Evolutionary conservation across 2,329 filamentous ascomycete genomes (phyloP), one percentile per base, ranked within the genome.

Genomic region (Rhynchosporium graminicola): DNA sequence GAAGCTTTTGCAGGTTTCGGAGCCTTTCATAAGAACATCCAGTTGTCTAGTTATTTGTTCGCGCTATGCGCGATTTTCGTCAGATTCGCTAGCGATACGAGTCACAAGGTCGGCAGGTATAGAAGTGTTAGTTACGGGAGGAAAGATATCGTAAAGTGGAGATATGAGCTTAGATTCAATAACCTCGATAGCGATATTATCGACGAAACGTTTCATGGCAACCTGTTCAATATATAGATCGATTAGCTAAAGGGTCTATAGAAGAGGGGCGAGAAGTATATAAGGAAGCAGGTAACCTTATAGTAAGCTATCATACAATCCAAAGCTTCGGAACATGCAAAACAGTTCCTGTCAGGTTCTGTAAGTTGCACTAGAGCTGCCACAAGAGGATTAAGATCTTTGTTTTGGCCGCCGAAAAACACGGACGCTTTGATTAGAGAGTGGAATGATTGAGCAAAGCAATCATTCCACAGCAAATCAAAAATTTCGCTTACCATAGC

Each of bases 261-360:
- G 10, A 42, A 42, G n/a, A 12, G 40, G 9, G 40, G 4, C 10
- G 10, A 42, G n/a, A 42, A 12, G 40, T 42, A 42, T 15, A 4
- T 9, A 42, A 4, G 12, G 10, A 42, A 42, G 40, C 10, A 15
- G n/a, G n/a, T n/a, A n/a, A n/a, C 78, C 70, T 79, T 73, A 59
- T 80, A 80, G 59, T 77, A 80, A 0, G 77, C 77, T 40, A 75
- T 68, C 65, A 79, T 72, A 20, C 70, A 75, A 54, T 79, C 77
- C 1, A 79, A 63, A 5, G 73, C 74, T 47, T 75, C 72, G 10
- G 71, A 68, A 38, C 74, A 72, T 26, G 71, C 70, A 58, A 71
- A 72, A 1, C 62, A 61, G 13, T 72, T 67, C 66, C 76, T 74
- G 36, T 77, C 68, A 6, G 64, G 58, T 60, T 74, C 68, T 13